A percentile compares a stretch with the other conserved stretches of the same genome.
Conservation (phyloP, 2,329 filamentous ascomycete species). For the Trichocomaceae sp. region DNA sequence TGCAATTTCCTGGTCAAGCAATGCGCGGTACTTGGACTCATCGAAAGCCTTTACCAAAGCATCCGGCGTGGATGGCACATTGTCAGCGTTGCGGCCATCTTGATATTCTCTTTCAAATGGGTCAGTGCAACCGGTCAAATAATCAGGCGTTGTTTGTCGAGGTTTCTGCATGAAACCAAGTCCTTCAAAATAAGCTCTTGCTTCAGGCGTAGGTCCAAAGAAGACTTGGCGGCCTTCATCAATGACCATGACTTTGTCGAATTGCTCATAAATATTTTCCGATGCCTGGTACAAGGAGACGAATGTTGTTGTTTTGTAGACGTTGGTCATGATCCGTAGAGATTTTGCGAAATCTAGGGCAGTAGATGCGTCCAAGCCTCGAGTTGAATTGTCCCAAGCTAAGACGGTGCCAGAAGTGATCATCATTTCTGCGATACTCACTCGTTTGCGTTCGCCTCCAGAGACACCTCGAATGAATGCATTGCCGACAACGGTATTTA, state of each 20-base stretch:
- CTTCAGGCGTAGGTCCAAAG: conserved; percentile 62
- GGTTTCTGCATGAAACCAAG: too few species aligned
- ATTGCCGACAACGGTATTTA: conserved; percentile 77
- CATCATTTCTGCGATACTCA: conserved; percentile 79
- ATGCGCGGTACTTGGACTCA: conserved; percentile 53
- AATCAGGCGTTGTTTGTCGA: conserved; percentile 76
- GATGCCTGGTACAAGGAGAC: conserved; percentile 82
- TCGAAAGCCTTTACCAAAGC: conserved; percentile 64
- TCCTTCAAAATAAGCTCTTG: conserved; percentile 66
- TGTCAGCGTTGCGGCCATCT: conserved; percentile 55
- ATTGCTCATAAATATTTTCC: conserved; percentile 70
- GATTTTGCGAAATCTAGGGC: conserved; percentile 63
- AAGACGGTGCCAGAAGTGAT: conserved; percentile 64
- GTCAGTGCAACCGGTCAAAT: conserved; percentile 74
- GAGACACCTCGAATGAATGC: conserved; percentile 73
- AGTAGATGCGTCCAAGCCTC: conserved; percentile 62
- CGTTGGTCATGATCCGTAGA: conserved; percentile 71
- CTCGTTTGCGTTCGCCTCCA: conserved; percentile 72
- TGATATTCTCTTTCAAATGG: conserved; percentile 75
- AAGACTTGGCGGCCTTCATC: conserved; percentile 69
- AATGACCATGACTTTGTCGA: conserved; percentile 80
- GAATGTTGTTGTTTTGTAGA: conserved; percentile 77
- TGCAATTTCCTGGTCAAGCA: conserved; percentile 59
- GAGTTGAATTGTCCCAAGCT: conserved; percentile 69
- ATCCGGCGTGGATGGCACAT: conserved; percentile 63